phyloP scores from a whole-genome alignment of 2,329 filamentous ascomycete genomes.

The Xylariaceae sp. region DNA sequence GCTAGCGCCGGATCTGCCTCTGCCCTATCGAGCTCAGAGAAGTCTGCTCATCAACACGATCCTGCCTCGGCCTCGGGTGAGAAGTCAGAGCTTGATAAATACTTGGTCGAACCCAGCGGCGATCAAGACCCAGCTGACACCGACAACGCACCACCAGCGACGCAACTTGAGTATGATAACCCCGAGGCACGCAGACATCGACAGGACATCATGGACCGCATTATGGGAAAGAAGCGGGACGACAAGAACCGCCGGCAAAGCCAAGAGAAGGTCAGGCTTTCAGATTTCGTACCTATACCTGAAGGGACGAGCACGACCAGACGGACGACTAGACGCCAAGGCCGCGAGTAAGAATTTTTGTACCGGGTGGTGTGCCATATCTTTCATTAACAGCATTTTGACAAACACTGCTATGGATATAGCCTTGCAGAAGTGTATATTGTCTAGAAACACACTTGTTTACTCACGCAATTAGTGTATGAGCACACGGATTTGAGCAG shows the following conservation, averaged over 20 bases:
- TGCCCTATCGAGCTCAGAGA: not conserved
- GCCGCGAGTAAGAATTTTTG: constrained; percentile 1
- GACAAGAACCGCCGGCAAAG: not conserved
- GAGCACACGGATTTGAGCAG: too few relatives aligned
- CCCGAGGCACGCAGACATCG: constrained; percentile 41
- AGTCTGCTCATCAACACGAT: too few relatives aligned
- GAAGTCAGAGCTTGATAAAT: constrained; percentile 12
- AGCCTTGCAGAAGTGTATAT: too few relatives aligned
- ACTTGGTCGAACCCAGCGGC: constrained; percentile 19
- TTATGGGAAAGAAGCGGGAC: constrained; percentile 16
- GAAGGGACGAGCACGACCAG: constrained; percentile 6
- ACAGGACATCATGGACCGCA: constrained; percentile 23
- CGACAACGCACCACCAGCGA: constrained; percentile 37
- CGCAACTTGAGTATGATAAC: constrained; percentile 53
- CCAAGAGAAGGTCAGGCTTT: constrained; percentile 9
- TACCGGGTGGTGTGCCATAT: too few relatives aligned
- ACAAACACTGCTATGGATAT: too few relatives aligned
- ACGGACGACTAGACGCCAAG: constrained; percentile 18
- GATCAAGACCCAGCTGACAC: constrained; percentile 2
- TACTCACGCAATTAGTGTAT: too few relatives aligned
- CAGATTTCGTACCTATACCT: constrained; percentile 1
- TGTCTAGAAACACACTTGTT: too few relatives aligned
- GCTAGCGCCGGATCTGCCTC: constrained; percentile 40
- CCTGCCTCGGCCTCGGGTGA: too few relatives aligned
- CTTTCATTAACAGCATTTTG: too few relatives aligned